These are phyloP conservation scores for Halenospora varia DNA, from an alignment of 495 filamentous ascomycete species.

Conservation along the genomic window DNA sequence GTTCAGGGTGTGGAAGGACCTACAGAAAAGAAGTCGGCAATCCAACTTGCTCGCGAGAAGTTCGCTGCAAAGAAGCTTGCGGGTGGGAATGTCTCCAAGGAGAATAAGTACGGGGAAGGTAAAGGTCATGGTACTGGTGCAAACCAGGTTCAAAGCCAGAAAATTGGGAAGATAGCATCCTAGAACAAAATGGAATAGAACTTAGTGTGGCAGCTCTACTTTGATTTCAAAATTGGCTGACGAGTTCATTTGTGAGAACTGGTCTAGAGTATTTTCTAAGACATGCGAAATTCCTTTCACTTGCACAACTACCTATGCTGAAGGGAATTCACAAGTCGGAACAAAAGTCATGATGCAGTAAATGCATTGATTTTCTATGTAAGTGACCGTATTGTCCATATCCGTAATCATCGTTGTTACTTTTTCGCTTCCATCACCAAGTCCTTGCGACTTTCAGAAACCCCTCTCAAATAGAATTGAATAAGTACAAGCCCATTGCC, in stretches of 20 bases:
- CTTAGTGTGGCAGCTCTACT: background rate
- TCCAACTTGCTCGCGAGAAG: conserved; percentile 22
- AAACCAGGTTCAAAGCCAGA: background rate
- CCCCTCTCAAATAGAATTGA: conserved; percentile 5
- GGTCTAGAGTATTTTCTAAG: background rate
- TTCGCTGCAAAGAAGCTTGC: conserved; percentile 18
- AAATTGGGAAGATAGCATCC: background rate
- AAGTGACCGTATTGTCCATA: background rate
- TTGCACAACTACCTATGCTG: no score
- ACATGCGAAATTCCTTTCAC: no score
- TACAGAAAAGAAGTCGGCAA: conserved; percentile 16
- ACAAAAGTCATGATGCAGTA: background rate
- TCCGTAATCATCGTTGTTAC: background rate
- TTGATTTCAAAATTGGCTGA: background rate
- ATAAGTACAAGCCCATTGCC: conserved; percentile 2
- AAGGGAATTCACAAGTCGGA: no score
- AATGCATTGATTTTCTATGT: background rate
- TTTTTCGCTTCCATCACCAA: conserved; percentile 9
- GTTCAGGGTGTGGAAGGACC: background rate
- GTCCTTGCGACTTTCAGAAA: conserved; percentile 12
- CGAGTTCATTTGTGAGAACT: no score
- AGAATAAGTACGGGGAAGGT: background rate
- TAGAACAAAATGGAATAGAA: background rate
- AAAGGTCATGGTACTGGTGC: background rate
- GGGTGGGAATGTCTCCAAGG: background rate